These are phyloP conservation scores for Hypoxylon fragiforme DNA, from an alignment of 495 filamentous ascomycete species.

Conservation along the genomic window DNA sequence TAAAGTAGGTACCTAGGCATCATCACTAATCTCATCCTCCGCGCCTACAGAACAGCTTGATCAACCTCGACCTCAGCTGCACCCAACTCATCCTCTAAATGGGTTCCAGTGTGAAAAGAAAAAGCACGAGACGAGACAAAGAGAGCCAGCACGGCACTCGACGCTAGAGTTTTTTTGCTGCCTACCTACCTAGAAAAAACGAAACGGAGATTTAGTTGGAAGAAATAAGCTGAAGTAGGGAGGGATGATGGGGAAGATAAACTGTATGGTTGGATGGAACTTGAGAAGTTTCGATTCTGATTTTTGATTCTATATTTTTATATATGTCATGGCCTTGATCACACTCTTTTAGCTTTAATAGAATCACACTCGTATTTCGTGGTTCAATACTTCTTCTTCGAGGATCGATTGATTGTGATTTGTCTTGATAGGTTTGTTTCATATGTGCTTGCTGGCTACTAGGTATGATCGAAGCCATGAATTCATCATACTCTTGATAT, in stretches of 20 bases:
- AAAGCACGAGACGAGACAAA: neutral
- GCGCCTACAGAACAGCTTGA: neutral
- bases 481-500: no score
- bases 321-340: conserved; percentile 30
- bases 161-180: no score
- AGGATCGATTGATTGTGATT: no score
- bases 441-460: no score
- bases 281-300: neutral
- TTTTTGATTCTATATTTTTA: conserved; percentile 9
- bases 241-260: no score
- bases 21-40: conserved; percentile 1
- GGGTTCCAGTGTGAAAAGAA: neutral
- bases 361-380: conserved; percentile 6
- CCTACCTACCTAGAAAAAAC: no score
- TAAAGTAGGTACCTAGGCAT: neutral
- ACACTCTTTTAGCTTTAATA: conserved; percentile 30
- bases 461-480: no score
- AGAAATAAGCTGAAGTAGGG: no score
- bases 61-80: conserved; percentile 31
- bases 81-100: neutral
- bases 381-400: neutral
- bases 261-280: no score
- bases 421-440: no score
- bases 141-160: no score
- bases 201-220: no score